These are phyloP conservation scores for Phaffomyces opuntiae DNA, from an alignment of 805 yeast species.

Conservation along the genomic window DNA sequence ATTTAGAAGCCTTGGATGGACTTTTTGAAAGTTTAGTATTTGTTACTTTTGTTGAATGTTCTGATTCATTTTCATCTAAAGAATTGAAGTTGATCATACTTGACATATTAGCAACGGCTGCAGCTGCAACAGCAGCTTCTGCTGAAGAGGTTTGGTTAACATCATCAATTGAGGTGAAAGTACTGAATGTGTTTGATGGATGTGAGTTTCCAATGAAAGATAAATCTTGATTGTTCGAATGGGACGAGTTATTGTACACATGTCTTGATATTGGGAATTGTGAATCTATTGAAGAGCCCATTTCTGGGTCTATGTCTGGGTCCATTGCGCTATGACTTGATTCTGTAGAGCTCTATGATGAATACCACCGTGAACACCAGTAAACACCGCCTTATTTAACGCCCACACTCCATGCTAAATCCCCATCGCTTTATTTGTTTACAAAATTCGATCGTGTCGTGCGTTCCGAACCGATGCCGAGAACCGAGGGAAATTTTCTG, in stretches of 20 bases:
- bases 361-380: no score
- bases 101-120: constrained; percentile 21
- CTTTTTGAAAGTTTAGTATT: background rate
- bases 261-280: constrained; percentile 7
- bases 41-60: background rate
- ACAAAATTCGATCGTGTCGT: constrained; percentile 1
- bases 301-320: constrained; percentile 18
- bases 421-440: no score
- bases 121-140: constrained; percentile 12
- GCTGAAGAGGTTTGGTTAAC: background rate
- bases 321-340: constrained; percentile 11
- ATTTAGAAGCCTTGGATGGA: background rate
- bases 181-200: constrained; percentile 3
- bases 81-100: constrained; percentile 20
- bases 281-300: constrained; percentile 10
- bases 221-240: constrained; percentile 1
- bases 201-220: background rate
- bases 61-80: constrained; percentile 3
- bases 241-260: background rate
- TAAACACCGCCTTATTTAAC: no score
- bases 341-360: no score
- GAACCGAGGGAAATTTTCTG: background rate
- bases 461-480: background rate
- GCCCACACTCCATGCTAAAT: no score
- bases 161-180: constrained; percentile 4